Conservation (phyloP, 73 alveolate species). For the Paramecium biaurelia region DNA sequence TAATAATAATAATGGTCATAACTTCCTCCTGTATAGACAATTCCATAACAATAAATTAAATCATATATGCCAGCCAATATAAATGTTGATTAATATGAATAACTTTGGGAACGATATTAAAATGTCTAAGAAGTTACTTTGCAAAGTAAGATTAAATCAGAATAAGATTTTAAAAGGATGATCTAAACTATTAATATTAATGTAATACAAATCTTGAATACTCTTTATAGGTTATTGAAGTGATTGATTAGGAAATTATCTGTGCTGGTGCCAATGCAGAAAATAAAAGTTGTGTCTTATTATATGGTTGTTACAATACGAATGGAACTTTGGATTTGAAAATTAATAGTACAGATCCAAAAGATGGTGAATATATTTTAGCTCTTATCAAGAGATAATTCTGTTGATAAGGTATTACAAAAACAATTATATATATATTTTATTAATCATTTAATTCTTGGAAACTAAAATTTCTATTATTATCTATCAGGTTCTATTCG, state of each 20-base stretch:
- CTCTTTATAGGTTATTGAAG: slow-evolving; percentile 20
- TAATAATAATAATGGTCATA: not conserved
- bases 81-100: slow-evolving; percentile 39
- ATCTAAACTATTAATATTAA: not conserved
- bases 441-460: slow-evolving; percentile 45
- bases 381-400: not conserved
- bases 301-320: slow-evolving; percentile 49
- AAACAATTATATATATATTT: not conserved
- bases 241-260: slow-evolving; percentile 49
- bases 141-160: slow-evolving; percentile 21
- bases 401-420: not conserved
- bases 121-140: slow-evolving; percentile 8
- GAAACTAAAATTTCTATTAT: not conserved
- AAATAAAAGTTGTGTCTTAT: slow-evolving; percentile 13
- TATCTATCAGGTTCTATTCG: not conserved
- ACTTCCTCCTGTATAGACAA: not conserved
- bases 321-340: slow-evolving; percentile 31
- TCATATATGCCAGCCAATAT: slow-evolving; percentile 26
- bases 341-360: slow-evolving; percentile 20
- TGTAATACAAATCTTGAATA: not conserved
- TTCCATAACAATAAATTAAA: not conserved
- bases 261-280: slow-evolving; percentile 58
- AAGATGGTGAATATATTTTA: not conserved
- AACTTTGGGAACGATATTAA: slow-evolving; percentile 35
- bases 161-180: slow-evolving; percentile 52